Conservation (phyloP, 1,284 basidiomycete species). For the Singerocomus inundabilis region DNA sequence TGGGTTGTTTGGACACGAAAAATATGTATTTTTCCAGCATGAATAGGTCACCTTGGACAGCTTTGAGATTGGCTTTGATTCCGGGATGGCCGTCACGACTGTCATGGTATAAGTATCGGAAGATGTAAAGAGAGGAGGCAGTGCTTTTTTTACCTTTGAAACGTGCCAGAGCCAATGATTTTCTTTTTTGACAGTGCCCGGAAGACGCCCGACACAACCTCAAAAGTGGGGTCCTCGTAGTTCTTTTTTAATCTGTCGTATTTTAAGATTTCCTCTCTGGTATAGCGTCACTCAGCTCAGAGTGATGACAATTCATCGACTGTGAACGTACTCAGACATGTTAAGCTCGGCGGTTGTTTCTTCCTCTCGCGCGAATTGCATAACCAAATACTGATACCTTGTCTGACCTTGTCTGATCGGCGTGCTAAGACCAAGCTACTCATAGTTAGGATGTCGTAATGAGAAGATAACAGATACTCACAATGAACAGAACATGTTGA, state of each 20-base stretch:
- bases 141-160: slow-evolving; percentile 65
- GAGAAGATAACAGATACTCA: slow-evolving; percentile 40
- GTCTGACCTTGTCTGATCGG: slow-evolving; percentile 99
- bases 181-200: slow-evolving; percentile 90
- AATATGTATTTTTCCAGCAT: slow-evolving; percentile 97
- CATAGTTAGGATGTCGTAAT: slow-evolving; percentile 1
- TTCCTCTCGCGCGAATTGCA: slow-evolving; percentile 96
- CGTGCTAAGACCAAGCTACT: slow-evolving; percentile 81
- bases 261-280: slow-evolving; percentile 68
- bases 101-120: slow-evolving; percentile 3
- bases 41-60: slow-evolving; percentile 95
- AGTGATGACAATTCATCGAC: neutral
- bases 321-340: slow-evolving; percentile 74
- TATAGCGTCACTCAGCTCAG: slow-evolving; percentile 7
- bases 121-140: neutral
- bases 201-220: slow-evolving; percentile 95
- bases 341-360: slow-evolving; percentile 97
- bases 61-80: slow-evolving; percentile 97
- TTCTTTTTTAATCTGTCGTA: slow-evolving; percentile 87
- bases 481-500: slow-evolving; percentile 92
- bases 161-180: slow-evolving; percentile 82
- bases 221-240: slow-evolving; percentile 92
- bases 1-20: slow-evolving; percentile 97
- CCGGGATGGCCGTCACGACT: slow-evolving; percentile 77
- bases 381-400: slow-evolving; percentile 95